Evolutionary conservation across 2,329 filamentous ascomycete genomes (phyloP), one percentile per base, ranked within the genome.

Genomic region (Nemania bipapillata): DNA sequence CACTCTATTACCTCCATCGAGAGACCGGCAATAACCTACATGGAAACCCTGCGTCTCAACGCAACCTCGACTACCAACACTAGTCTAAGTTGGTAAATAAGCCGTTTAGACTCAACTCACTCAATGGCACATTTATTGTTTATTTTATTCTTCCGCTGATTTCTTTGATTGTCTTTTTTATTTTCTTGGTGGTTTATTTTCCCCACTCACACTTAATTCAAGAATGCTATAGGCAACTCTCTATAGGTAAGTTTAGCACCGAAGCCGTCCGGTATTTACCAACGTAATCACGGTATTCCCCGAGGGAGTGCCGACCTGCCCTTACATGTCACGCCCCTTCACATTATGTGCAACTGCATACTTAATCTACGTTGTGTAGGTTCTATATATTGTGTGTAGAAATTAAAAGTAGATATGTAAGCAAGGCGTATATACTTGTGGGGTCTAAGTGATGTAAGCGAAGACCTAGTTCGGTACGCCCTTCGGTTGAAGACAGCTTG

Each of bases 1-100:
- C 54, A 64, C 11, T 8, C 15, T 56, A n/a, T 22, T 24, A 40
- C 47, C 47, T 17, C 58, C 22, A 57, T 26, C 55, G 20, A 42
- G 6, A 20, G 8, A 45, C 40, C 40, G 15, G 15, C 40, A 24
- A 8, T 11, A 45, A 42, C 15, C 9, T 5, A 37, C 4, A 24
- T 24, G 15, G 35, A 28, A 60, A 24, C 22, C 59, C 4, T 45
- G 40, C 40, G 20, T 45, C 20, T 45, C 40, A 20, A 45, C 17
- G 40, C 40, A 45, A 45, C 40, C 40, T 45, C n/a, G 17, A 17
- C 40, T 17, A 45, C n/a, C 17, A 45, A 32, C 3, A 20, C 17
- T 45, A 45, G 40, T 45, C 40, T 6, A 45, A 20, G 17, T 45
- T 45, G 17, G 40, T 45, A 45, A 45, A 20, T 4, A n/a, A 45